Base-by-base conservation (phyloP, 106 monocot species). In the Dioscorea dumetorum region DNA sequence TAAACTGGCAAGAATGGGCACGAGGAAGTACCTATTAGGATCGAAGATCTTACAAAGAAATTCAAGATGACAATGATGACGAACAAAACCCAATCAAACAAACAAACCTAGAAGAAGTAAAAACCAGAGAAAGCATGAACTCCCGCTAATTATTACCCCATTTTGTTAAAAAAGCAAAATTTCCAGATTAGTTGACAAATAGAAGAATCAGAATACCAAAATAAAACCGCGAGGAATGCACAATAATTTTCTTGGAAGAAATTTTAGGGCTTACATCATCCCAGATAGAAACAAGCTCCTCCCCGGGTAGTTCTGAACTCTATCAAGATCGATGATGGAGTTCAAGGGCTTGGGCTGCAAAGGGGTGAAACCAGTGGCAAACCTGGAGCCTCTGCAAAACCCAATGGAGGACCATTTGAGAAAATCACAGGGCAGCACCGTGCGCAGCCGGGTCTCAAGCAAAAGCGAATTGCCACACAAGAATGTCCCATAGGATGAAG, bases 351-450 rank as follows among this genome's bases (percentile, higher is more conserved):
- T 94, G 52, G 70, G 69, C 75, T 88, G 41, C 54, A 94, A 76
- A n/a, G 94, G 90, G 12, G 85, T 63, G 81, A 90, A 94, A 5
- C 94, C 94, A 58, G 80, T 77, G 74, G 94, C 87, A 76, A 94
- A 94, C 59, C 52, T 72, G 24, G 87, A 92, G 9, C 77, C 73
- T 53, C 87, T 48, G 54, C 54, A 53, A 64, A 64, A 79, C 3
- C 81, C 83, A 17, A 72, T 65, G 34, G 80, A 76, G 15, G 62
- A 32, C 65, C 80, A 79, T 64, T 57, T 65, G 22, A 61, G 48
- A 70, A 77, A 80, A 18, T 62, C 62, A 23, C 58, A 12, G 0
- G 67, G 73, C 20, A 67, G 9, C 12, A 23, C 8, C 16, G 54
- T 0, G 5, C 15, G 13, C 66, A 16, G 17, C 11, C 52, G 12